Evolutionary conservation across 1,139 yeast species (phyloP).

Genomic region (Pichia inconspicua): DNA sequence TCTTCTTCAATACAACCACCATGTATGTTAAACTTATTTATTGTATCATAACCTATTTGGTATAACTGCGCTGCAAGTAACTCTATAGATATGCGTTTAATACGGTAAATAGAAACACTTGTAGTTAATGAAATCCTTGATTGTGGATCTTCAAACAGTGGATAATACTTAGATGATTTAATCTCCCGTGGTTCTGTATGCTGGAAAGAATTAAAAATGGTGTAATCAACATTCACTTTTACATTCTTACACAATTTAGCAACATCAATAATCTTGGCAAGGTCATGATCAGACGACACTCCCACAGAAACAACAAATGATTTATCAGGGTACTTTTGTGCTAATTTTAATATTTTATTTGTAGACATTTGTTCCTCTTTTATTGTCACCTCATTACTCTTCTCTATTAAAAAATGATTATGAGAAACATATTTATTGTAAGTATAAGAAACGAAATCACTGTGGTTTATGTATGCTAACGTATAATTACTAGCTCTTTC

Average conservation of each 20-base stretch:
- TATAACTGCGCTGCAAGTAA: not conserved
- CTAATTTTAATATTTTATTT: not conserved
- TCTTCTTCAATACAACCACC: too few relatives aligned
- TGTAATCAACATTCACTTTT: not conserved
- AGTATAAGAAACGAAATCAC: not conserved
- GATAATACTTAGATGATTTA: too few relatives aligned
- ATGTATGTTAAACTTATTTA: too few relatives aligned
- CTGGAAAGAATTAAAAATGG: not conserved
- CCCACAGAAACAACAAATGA: not conserved
- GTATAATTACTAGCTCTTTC: not conserved
- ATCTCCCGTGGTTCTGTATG: not conserved
- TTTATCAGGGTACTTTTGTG: not conserved
- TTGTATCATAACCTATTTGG: not conserved
- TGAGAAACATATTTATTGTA: not conserved
- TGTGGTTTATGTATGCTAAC: not conserved
- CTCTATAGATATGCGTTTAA: too few relatives aligned
- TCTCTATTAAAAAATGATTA: too few relatives aligned
- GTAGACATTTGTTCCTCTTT: not conserved
- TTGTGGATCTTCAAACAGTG: not conserved
- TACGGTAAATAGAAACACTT: too few relatives aligned
- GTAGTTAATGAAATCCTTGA: not conserved
- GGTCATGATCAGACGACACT: not conserved
- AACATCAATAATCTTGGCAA: not conserved
- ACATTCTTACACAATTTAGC: too few relatives aligned
- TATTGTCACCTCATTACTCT: not conserved